These are phyloP conservation scores for Hanseniaspora taiwanica DNA, from an alignment of 805 yeast species.

Conservation along the genomic window DNA sequence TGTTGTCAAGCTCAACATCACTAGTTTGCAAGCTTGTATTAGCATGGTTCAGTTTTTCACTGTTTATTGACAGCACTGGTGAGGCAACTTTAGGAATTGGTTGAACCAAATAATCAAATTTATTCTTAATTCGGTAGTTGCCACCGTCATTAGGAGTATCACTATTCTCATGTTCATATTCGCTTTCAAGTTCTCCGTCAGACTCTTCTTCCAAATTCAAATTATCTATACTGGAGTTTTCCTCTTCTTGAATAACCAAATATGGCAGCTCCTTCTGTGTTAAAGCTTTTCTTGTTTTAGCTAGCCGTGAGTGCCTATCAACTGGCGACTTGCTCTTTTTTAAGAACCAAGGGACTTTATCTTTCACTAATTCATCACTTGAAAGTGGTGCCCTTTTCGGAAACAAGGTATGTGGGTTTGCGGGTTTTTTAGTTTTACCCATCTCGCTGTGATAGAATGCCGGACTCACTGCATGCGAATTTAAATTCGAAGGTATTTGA, in stretches of 20 bases:
- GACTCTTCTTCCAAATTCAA: neutral
- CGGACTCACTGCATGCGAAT: too few species aligned
- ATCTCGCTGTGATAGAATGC: too few species aligned
- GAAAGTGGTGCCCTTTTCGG: neutral
- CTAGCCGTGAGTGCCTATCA: conserved; percentile 8
- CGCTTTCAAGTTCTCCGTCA: neutral
- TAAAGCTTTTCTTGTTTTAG: conserved; percentile 4
- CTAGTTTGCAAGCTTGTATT: too few species aligned
- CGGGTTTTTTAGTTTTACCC: too few species aligned
- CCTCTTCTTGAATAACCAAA: neutral
- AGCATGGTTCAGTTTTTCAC: neutral
- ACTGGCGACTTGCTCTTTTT: conserved; percentile 18
- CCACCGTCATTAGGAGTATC: neutral
- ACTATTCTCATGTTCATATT: neutral
- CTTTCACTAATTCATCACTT: too few species aligned
- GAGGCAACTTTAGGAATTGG: neutral
- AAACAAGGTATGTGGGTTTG: too few species aligned
- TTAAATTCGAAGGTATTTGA: conserved; percentile 10
- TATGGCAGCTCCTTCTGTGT: neutral
- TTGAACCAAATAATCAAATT: neutral
- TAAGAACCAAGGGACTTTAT: conserved; percentile 7
- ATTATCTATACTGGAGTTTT: neutral
- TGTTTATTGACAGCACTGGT: neutral
- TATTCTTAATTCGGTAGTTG: neutral
- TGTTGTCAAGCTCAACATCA: too few species aligned